Evolutionary conservation across 805 yeast genomes (phyloP).

Genomic region (Metschnikowia shivogae): DNA sequence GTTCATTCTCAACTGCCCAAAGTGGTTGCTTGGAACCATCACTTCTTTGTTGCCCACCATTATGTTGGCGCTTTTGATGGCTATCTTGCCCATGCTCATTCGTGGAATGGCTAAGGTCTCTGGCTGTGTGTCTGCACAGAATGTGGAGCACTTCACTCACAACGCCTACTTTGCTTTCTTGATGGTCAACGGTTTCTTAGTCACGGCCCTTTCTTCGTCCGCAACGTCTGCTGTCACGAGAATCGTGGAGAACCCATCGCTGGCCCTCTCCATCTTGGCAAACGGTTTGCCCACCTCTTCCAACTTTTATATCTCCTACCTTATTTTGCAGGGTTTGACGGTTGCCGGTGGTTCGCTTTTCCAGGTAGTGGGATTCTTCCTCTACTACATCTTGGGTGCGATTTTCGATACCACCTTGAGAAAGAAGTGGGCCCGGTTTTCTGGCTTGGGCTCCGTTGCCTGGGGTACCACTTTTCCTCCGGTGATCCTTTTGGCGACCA

Average conservation of each 20-base stretch:
- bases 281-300: constrained; percentile 68
- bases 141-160: constrained; percentile 61
- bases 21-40: constrained; percentile 52
- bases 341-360: constrained; percentile 61
- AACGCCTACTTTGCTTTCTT: constrained; percentile 66
- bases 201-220: constrained; percentile 67
- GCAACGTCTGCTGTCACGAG: constrained; percentile 64
- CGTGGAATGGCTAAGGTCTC: constrained; percentile 57
- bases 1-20: constrained; percentile 56
- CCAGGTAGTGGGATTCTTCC: constrained; percentile 55
- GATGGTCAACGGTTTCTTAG: constrained; percentile 66
- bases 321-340: constrained; percentile 64
- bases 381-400: constrained; percentile 56
- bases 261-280: constrained; percentile 58
- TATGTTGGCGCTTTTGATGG: constrained; percentile 61
- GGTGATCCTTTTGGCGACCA: constrained; percentile 66
- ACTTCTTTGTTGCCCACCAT: constrained; percentile 69
- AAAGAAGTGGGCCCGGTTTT: constrained; percentile 61
- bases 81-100: constrained; percentile 60
- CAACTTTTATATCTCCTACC: constrained; percentile 66
- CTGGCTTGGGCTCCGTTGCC: constrained; percentile 45
- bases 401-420: constrained; percentile 61
- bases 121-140: constrained; percentile 56
- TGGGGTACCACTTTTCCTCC: constrained; percentile 84
- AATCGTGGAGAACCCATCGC: constrained; percentile 54